Evolutionary conservation across 208 protist genomes (phyloP).

Genomic region (Trypanosoma theileri): DNA sequence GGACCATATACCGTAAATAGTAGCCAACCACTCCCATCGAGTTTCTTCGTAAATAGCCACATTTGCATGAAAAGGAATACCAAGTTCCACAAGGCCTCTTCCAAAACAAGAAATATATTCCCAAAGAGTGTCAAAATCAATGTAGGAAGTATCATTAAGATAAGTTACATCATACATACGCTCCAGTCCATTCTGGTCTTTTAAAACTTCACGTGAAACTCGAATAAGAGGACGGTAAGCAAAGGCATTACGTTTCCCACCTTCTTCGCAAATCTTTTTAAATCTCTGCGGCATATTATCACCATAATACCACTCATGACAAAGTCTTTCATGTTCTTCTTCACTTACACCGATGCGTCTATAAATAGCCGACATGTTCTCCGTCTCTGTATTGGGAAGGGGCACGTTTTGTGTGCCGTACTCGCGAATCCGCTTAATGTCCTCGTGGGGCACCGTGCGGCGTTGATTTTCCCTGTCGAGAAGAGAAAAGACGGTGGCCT

Average conservation of each 20-base stretch:
- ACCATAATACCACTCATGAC: slow-evolving; percentile 27
- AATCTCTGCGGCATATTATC: slow-evolving; percentile 37
- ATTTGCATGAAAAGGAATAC: slow-evolving; percentile 34
- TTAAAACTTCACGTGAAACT: slow-evolving; percentile 31
- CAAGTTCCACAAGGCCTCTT: slow-evolving; percentile 50
- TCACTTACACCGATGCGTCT: slow-evolving; percentile 36
- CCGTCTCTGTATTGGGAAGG: slow-evolving; percentile 33
- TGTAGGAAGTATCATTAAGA: slow-evolving; percentile 29
- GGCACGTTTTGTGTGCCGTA: slow-evolving; percentile 36
- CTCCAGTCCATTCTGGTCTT: slow-evolving; percentile 33
- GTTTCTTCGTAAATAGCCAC: slow-evolving; percentile 85
- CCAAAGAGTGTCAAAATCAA: slow-evolving; percentile 49
- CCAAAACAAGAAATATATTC: slow-evolving; percentile 42
- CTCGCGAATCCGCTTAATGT: slow-evolving; percentile 32
- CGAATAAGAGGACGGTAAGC: slow-evolving; percentile 41
- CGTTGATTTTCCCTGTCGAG: slow-evolving; percentile 37
- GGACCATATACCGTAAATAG: slow-evolving; percentile 74
- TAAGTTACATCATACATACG: slow-evolving; percentile 50
- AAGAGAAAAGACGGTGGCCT: slow-evolving; percentile 46
- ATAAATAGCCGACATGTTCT: slow-evolving; percentile 44
- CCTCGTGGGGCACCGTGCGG: slow-evolving; percentile 33
- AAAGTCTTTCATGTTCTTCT: slow-evolving; percentile 25
- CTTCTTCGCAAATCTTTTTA: slow-evolving; percentile 19
- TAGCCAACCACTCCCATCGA: slow-evolving; percentile 78
- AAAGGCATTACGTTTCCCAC: slow-evolving; percentile 26